phyloP scores from a whole-genome alignment of 1,284 basidiomycete genomes.

The Apiotrichum gracile region DNA sequence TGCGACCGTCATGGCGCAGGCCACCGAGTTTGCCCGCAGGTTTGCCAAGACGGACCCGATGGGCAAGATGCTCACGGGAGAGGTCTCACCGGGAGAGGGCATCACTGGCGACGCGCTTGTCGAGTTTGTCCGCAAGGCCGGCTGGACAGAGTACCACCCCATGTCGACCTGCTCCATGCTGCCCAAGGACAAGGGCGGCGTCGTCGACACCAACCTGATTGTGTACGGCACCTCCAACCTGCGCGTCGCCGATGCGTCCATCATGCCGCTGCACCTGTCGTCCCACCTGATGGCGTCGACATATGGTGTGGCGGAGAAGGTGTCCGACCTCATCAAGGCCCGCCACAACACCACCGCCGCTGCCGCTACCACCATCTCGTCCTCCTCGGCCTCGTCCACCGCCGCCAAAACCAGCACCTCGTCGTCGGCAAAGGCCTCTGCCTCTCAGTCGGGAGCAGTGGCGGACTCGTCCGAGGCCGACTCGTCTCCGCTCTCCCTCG shows the following conservation, averaged over 20 bases:
- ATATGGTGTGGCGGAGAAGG: conserved; percentile 67
- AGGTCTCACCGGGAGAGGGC: conserved; percentile 16
- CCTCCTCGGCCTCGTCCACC: background rate
- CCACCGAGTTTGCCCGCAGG: conserved; percentile 30
- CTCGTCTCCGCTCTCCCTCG: conserved; percentile 14
- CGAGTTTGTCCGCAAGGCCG: conserved; percentile 35
- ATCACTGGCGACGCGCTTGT: conserved; percentile 23
- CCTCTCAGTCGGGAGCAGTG: conserved; percentile 7
- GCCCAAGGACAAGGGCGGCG: conserved; percentile 57
- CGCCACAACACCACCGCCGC: background rate
- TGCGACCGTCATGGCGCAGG: conserved; percentile 34
- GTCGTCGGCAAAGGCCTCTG: background rate
- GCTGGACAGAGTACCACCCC: conserved; percentile 54
- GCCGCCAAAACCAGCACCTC: conserved; percentile 1
- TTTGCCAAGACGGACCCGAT: conserved; percentile 31
- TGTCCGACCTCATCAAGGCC: conserved; percentile 56
- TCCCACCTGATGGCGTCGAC: conserved; percentile 50
- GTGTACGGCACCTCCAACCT: conserved; percentile 59
- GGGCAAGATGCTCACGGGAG: conserved; percentile 23
- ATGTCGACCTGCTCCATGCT: conserved; percentile 62
- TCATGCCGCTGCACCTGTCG: conserved; percentile 49
- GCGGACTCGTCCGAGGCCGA: conserved; percentile 16
- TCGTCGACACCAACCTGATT: conserved; percentile 58
- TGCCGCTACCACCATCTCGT: background rate
- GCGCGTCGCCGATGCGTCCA: conserved; percentile 49